Base-by-base conservation (phyloP, 1,139 yeast species). In the Pichiaceae sp. region DNA sequence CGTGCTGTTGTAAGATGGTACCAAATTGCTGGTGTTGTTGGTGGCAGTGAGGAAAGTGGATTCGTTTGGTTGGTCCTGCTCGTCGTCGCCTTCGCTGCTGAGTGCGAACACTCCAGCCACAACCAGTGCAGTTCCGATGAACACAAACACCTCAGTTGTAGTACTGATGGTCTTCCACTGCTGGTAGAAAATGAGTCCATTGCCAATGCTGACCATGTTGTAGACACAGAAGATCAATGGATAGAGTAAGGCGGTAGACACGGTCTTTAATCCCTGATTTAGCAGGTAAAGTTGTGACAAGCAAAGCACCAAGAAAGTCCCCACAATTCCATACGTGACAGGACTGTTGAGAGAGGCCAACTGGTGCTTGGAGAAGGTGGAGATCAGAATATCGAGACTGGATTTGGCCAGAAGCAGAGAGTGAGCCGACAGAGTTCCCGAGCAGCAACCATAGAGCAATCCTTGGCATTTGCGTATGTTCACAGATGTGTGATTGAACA, bases 161-260 rank as follows among this genome's bases (percentile, higher is more conserved):
- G 51, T 45, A 1, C 66, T 52, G 29, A 75, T 56, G 27, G 59
- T 56, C 16, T 61, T 59, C 42, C 73, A 60, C 46, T 73, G 76
- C 45, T 77, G 64, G 54, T 72, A 77, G 51, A 75, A 85, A 3
- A 76, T 66, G 41, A 85, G 59, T 30, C 87, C 91, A 53, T 86
- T 87, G 40, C 79, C 57, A 48, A 86, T 78, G 47, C 84, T 81
- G 44, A 75, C 66, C 39, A 84, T 62, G 59, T 85, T 87, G 65
- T 81, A 87, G 31, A 85, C 76, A 59, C 93, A 80, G 56, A 87
- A 87, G 37, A 89, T 84, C 44, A 87, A 64, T 0, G 96, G 96
- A 52, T 86, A 87, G 29, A 87, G 64, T 12, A 85, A 72, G 7
- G 91, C 77, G 0, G 96, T 85, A 37, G 89, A 77, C 32, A 82